Percentiles rank a stretch among this genome's conserved stretches.
Conservation (phyloP, 179 eudicot genomes). For the Silene coronaria region DNA sequence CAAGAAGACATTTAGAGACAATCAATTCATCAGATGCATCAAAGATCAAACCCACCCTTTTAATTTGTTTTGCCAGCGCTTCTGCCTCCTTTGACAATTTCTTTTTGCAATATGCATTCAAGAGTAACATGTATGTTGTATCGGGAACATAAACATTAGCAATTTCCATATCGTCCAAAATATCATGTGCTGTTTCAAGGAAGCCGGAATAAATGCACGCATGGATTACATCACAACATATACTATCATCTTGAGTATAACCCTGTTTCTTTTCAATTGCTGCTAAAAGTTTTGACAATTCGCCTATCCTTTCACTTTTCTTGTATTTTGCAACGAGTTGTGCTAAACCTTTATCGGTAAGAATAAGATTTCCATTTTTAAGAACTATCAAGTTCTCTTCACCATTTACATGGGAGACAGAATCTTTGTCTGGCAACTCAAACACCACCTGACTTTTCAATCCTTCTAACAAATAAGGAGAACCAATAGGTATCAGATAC, state of each 20-base stretch:
- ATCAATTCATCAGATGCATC: slow-evolving; percentile 23
- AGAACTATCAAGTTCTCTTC: slow-evolving; percentile 38
- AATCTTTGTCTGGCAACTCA: slow-evolving; percentile 46
- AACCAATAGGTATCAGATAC: slow-evolving; percentile 51
- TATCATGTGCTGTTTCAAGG: slow-evolving; percentile 89
- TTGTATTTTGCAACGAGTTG: slow-evolving; percentile 45
- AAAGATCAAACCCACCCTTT: slow-evolving; percentile 33
- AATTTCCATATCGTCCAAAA: slow-evolving; percentile 66
- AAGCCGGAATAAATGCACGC: slow-evolving; percentile 69
- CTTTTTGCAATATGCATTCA: slow-evolving; percentile 47
- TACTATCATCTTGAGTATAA: slow-evolving; percentile 24
- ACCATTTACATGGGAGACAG: slow-evolving; percentile 36
- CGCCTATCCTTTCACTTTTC: slow-evolving; percentile 45
- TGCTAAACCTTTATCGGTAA: slow-evolving; percentile 61
- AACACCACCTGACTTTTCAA: slow-evolving; percentile 57
- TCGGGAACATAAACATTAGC: slow-evolving; percentile 33
- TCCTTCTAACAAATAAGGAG: slow-evolving; percentile 52
- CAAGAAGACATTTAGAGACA: slow-evolving; percentile 27
- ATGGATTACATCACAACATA: slow-evolving; percentile 53
- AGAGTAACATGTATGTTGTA: slow-evolving; percentile 43
- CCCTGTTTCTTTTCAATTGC: slow-evolving; percentile 35
- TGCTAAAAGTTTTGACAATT: slow-evolving; percentile 53
- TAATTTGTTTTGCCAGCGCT: slow-evolving; percentile 48
- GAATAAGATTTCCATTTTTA: slow-evolving; percentile 45
- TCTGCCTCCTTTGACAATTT: slow-evolving; percentile 65